phyloP scores from a whole-genome alignment of 2,329 filamentous ascomycete genomes.

The Fusarium palustre region DNA sequence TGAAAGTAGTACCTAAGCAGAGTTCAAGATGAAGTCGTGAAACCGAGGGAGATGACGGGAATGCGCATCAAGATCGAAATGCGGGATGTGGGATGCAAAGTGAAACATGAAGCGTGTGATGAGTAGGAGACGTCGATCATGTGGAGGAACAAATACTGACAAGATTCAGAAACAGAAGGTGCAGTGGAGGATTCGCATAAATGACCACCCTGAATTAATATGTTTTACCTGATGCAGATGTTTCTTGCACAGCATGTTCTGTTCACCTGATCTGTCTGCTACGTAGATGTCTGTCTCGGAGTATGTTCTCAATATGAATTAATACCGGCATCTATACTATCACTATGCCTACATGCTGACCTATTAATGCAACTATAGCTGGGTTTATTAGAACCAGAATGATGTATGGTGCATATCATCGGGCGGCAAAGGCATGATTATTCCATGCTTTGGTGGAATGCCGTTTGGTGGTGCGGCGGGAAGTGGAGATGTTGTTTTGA shows the following conservation, averaged over 20 bases:
- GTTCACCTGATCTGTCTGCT: constrained; percentile 20
- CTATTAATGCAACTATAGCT: constrained; percentile 4
- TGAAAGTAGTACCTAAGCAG: constrained; percentile 10
- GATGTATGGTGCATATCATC: background rate
- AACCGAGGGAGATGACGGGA: constrained; percentile 33
- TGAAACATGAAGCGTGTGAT: constrained; percentile 27
- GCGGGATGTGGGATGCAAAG: constrained; percentile 37
- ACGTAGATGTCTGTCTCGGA: background rate
- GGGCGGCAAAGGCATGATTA: constrained; percentile 12
- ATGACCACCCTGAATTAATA: constrained; percentile 26
- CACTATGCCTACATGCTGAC: constrained; percentile 5
- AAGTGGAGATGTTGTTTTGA: constrained; percentile 33
- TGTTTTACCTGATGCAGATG: background rate
- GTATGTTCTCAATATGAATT: background rate
- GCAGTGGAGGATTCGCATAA: constrained; percentile 17
- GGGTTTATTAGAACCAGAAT: background rate
- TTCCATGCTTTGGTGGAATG: background rate
- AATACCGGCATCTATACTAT: background rate
- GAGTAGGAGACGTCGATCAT: constrained; percentile 18
- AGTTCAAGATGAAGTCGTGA: constrained; percentile 19
- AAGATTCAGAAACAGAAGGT: constrained; percentile 6
- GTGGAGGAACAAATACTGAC: constrained; percentile 9
- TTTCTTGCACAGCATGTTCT: background rate
- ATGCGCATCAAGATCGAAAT: constrained; percentile 24
- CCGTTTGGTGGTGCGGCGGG: constrained; percentile 6